Evolutionary conservation across 2,329 filamentous ascomycete genomes (phyloP).

Genomic region (Alternaria longipes): DNA sequence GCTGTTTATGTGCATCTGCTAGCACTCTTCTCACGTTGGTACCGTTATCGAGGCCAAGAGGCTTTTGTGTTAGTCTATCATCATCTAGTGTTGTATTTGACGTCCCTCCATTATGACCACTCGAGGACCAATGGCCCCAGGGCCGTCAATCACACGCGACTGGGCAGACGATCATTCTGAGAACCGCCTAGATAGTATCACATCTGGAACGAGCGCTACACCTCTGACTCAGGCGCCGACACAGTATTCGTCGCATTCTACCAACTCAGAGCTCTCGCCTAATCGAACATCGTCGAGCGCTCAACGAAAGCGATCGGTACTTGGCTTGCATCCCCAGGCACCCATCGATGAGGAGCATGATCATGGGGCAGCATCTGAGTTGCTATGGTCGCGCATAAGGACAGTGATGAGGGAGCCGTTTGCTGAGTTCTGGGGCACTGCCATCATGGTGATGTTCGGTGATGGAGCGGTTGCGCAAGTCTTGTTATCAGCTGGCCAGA

Average conservation of each 20-base stretch:
- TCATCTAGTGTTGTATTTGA: not conserved
- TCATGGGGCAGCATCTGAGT: conserved; percentile 43
- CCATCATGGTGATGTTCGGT: conserved; percentile 57
- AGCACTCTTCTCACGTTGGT: not conserved
- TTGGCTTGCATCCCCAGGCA: conserved; percentile 53
- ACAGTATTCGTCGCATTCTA: conserved; percentile 25
- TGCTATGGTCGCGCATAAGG: conserved; percentile 52
- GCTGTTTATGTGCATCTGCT: not conserved
- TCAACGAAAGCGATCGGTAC: conserved; percentile 32
- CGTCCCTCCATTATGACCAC: conserved; percentile 11
- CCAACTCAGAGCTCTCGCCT: conserved; percentile 15
- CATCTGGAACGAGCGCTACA: conserved; percentile 20
- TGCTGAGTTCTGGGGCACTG: conserved; percentile 56
- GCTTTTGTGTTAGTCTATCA: not conserved
- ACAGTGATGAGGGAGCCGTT: conserved; percentile 54
- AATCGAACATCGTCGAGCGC: conserved; percentile 36
- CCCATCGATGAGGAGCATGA: conserved; percentile 56
- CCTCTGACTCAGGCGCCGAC: conserved; percentile 31
- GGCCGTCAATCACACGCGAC: conserved; percentile 30
- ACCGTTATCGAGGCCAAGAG: not conserved
- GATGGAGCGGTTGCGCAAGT: conserved; percentile 57
- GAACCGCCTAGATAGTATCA: conserved; percentile 17
- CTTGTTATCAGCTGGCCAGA: conserved; percentile 49
- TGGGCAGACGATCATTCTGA: conserved; percentile 27
- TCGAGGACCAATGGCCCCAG: conserved; percentile 27